Base-by-base conservation (phyloP, 345 rosid genomes). In the sweet orange (Citrus sinensis) region DNA sequence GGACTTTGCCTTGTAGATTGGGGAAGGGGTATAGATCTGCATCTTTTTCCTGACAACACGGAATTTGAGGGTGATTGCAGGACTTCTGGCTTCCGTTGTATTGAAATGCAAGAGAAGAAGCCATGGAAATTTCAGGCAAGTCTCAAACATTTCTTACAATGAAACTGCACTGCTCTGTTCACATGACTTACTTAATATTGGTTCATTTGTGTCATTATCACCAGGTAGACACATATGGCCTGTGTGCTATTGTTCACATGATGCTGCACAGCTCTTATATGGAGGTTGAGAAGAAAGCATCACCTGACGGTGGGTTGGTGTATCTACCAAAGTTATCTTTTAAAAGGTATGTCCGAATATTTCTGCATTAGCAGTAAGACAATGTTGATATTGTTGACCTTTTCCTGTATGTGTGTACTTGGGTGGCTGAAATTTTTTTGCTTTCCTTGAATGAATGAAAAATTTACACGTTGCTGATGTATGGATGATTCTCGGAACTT, bases 1-100 rank as follows among this genome's bases (percentile, higher is more conserved):
- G 98, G 99, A 82, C 98, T 95, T 10, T 93, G 96, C 87, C 94
- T 95, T 71, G 93, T 95, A 55, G 99, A 95, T 80, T 95, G 97
- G 98, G 99, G 99, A 30, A 90, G 91, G 85, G 98, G 94, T 66
- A 93, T 95, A 85, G 98, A 95, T 86, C 82, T 92, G 83, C 87
- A 82, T 75, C 92, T 92, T 68, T 95, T 95, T 82, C 90, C 96
- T 9, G 85, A 86, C n/a, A 83, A 82, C 80, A 80, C 77, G 17
- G 77, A 85, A 75, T 95, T 91, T 78, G 82, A 76, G 46, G 98
- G 97, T 79, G 96, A 88, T 80, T 90, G 90, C 76, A 87, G 97
- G 86, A 94, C 99, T 65, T 94, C 99, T 83, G 95, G 99, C 76
- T 96, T 92, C 85, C 87, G 97, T 67, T 94, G 99, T 80, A 65